Conservation (phyloP, 129 eudicot genomes). For the Chrysanthemum makinoi region DNA sequence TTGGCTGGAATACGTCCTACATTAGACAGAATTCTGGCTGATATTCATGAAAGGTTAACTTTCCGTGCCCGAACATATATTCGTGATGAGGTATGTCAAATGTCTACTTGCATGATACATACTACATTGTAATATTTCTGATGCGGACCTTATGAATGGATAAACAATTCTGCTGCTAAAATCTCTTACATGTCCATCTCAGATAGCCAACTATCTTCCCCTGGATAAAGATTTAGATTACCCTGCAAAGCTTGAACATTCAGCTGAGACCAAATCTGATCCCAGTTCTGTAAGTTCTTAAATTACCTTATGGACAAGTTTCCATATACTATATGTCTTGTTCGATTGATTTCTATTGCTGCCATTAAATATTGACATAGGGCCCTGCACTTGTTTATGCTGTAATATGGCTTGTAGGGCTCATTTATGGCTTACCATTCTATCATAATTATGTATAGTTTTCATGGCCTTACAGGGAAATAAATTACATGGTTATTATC, state of each 20-base stretch:
- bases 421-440: slow-evolving; percentile 18
- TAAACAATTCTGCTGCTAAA: slow-evolving; percentile 13
- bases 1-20: slow-evolving; percentile 93
- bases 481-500: neutral
- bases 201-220: slow-evolving; percentile 97
- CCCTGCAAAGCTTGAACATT: slow-evolving; percentile 88
- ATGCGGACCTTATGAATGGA: slow-evolving; percentile 14
- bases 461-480: neutral
- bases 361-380: slow-evolving; percentile 13
- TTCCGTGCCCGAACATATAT: slow-evolving; percentile 97
- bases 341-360: slow-evolving; percentile 5
- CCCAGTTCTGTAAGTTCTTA: slow-evolving; percentile 55
- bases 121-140: neutral
- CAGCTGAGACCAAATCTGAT: slow-evolving; percentile 52
- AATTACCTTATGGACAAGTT: slow-evolving; percentile 10
- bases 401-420: neutral
- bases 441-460: slow-evolving; percentile 6
- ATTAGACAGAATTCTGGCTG: slow-evolving; percentile 85
- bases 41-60: slow-evolving; percentile 95
- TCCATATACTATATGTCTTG: slow-evolving; percentile 1
- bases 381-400: slow-evolving; percentile 11
- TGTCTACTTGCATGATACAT: slow-evolving; percentile 9
- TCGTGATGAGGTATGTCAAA: slow-evolving; percentile 77
- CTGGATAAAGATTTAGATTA: slow-evolving; percentile 80
- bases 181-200: slow-evolving; percentile 25